phyloP scores from a whole-genome alignment of 2,329 filamentous ascomycete genomes.

The Drechslerella dactyloides region DNA sequence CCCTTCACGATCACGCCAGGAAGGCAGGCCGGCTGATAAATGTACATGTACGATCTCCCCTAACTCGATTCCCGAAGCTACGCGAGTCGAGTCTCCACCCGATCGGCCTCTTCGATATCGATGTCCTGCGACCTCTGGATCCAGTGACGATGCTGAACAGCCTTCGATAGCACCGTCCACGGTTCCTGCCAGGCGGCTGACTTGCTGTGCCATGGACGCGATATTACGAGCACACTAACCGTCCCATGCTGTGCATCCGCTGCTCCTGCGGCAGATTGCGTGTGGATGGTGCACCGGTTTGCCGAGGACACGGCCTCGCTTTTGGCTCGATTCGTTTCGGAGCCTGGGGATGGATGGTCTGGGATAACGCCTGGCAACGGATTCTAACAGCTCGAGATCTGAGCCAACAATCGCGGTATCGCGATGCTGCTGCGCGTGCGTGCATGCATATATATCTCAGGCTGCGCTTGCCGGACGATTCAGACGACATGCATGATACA shows the following conservation, averaged over 20 bases:
- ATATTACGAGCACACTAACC: background rate
- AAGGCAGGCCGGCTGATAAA: no score
- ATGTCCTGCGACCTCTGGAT: no score
- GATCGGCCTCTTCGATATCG: no score
- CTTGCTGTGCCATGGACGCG: no score
- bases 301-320: slow-evolving; percentile 23
- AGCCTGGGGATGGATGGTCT: slow-evolving; percentile 1
- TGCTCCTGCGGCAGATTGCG: slow-evolving; percentile 49
- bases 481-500: background rate
- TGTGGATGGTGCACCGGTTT: slow-evolving; percentile 44
- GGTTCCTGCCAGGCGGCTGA: no score
- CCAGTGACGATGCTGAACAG: no score
- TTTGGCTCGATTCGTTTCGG: slow-evolving; percentile 7
- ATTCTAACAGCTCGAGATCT: background rate
- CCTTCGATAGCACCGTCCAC: no score
- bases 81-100: no score
- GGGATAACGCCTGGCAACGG: no score
- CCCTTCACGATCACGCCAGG: no score
- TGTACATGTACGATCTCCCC: no score
- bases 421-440: background rate
- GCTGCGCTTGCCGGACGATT: background rate
- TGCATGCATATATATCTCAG: slow-evolving; percentile 2
- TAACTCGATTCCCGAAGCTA: no score
- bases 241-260: slow-evolving; percentile 43
- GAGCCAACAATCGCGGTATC: background rate